Percentiles rank a stretch among this genome's conserved stretches.
These are phyloP conservation scores for Microdochium trichocladiopsis DNA, from an alignment of 2,329 filamentous ascomycete genomes.

Conservation along the genomic window DNA sequence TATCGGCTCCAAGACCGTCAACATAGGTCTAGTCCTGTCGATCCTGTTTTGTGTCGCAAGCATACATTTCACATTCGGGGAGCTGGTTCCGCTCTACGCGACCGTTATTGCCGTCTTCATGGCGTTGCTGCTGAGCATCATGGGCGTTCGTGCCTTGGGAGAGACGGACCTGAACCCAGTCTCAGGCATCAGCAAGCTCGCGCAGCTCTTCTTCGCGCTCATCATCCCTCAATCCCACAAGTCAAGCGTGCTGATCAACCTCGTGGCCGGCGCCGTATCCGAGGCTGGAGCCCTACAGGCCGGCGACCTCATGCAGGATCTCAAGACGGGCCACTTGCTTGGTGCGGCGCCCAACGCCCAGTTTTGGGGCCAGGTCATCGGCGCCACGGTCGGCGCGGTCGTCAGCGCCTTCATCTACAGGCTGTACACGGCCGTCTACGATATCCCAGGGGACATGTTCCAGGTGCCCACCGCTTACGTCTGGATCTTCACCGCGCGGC, in stretches of 20 bases:
- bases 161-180: conserved; percentile 96
- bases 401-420: conserved; percentile 83
- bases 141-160: conserved; percentile 61
- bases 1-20: conserved; percentile 64
- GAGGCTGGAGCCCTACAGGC: conserved; percentile 86
- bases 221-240: conserved; percentile 75
- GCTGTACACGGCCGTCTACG: conserved; percentile 80
- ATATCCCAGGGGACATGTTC: conserved; percentile 82
- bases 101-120: conserved; percentile 76
- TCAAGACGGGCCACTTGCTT: conserved; percentile 91
- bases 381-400: conserved; percentile 77
- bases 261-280: conserved; percentile 84
- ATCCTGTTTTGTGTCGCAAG: conserved; percentile 73
- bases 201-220: conserved; percentile 89
- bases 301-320: conserved; percentile 92
- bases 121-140: conserved; percentile 71
- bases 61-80: conserved; percentile 77
- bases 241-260: conserved; percentile 88
- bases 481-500: conserved; percentile 92
- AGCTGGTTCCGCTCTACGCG: conserved; percentile 70
- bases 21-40: conserved; percentile 69
- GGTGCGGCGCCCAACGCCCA: conserved; percentile 90
- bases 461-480: conserved; percentile 93
- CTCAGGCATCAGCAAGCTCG: conserved; percentile 92
- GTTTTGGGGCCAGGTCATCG: conserved; percentile 94